Base-by-base conservation (phyloP, 371 early-diverging fungal species). In the Mucor saturninus region DNA sequence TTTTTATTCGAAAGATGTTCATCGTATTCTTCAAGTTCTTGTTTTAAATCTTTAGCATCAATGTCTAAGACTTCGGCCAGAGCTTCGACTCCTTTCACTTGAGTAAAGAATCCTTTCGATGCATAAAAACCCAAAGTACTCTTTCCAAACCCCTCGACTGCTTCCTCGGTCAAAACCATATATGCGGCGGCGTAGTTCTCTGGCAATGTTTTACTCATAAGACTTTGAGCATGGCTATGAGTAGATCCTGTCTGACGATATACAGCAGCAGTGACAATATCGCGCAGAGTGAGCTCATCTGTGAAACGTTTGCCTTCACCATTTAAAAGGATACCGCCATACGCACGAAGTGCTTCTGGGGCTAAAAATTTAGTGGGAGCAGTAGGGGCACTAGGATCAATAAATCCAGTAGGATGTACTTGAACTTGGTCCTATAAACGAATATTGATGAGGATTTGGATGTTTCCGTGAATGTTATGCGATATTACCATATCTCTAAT, bases 351-450 rank as follows among this genome's bases (percentile, higher is more conserved):
- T 0, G 94, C 92, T 73, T 94, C 94, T 7, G 94, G 91, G 4
- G 94, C 94, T 42, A 89, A 65, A 59, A 89, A 86, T 64, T 88
- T 88, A 9, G 82, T 79, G 10, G 69, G 49, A 4, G 84, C 83
- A 32, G 81, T 80, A 26, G 91, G 91, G 26, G 91, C 81, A 43
- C 64, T 74, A n/a, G 86, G 86, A 68, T 89, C 88, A 46, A 93
- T 87, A 50, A 93, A 85, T 26, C 94, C 94, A 4, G 94, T 94
- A n/a, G 94, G 94, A 74, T 94, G 94, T 26, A 94, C 86, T 74
- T 94, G 94, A 13, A 79, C 73, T 61, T 76, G 73, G 32, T 79
- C 80, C 77, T 77, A 55, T 54, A 32, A 5, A 29, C 1, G 1
- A 11, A 9, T 9, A 48, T 26, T n/a, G 0, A 43, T 43, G 14